These are phyloP conservation scores for Peniophora sp. DNA, from an alignment of 1,284 basidiomycete genomes.

Conservation along the genomic window DNA sequence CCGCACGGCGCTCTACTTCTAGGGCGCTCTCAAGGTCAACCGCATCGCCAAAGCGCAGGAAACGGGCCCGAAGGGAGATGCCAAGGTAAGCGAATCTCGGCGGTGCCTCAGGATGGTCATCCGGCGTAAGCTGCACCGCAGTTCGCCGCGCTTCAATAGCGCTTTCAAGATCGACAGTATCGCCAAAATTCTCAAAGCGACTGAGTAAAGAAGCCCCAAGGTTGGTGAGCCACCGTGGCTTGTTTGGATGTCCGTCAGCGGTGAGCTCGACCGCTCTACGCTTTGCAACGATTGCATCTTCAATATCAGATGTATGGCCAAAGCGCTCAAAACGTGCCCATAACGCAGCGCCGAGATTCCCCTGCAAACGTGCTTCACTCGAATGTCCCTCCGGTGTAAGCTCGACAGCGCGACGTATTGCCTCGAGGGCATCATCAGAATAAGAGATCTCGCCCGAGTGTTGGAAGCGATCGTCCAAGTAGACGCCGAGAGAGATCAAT, in stretches of 20 bases:
- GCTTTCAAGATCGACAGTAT: conserved; percentile 16
- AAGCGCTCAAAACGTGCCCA: neutral
- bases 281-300: neutral
- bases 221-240: conserved; percentile 11
- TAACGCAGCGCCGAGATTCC: neutral
- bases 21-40: neutral
- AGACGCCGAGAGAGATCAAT: neutral
- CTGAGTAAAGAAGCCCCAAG: conserved; percentile 19
- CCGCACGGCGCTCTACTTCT: neutral
- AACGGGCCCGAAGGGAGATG: neutral
- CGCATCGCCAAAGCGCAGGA: neutral
- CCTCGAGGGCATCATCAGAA: neutral
- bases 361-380: neutral
- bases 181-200: conserved; percentile 14
- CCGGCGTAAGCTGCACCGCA: neutral
- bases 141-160: conserved; percentile 8
- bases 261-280: conserved; percentile 1
- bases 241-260: conserved; percentile 1
- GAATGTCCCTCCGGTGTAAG: neutral
- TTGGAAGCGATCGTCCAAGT: neutral
- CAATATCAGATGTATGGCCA: neutral
- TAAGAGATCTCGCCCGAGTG: neutral
- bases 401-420: neutral
- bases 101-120: neutral
- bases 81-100: neutral